Evolutionary conservation across 2,329 filamentous ascomycete species (phyloP).

Genomic region (Dactylellina drechsleri): DNA sequence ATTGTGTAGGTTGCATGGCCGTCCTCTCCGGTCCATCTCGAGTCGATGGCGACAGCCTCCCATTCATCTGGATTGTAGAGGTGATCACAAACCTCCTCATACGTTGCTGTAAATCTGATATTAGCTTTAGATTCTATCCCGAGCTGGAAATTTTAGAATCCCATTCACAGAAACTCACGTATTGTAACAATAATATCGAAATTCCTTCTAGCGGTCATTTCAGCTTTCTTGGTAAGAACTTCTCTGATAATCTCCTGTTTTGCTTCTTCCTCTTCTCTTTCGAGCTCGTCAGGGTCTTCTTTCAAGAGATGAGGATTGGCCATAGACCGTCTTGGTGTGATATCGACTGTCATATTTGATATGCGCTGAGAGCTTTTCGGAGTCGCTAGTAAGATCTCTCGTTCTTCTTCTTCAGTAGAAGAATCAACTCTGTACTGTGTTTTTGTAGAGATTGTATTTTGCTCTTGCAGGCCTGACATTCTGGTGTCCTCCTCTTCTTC

Average conservation of each 20-base stretch:
- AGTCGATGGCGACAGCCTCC: slow-evolving; percentile 42
- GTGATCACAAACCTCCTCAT: slow-evolving; percentile 38
- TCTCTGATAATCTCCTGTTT: slow-evolving; percentile 25
- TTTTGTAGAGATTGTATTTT: too few species aligned
- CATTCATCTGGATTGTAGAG: slow-evolving; percentile 50
- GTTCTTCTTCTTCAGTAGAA: neutral
- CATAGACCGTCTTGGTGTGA: slow-evolving; percentile 45
- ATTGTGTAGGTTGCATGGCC: slow-evolving; percentile 37
- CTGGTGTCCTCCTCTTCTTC: too few species aligned
- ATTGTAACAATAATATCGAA: slow-evolving; percentile 43
- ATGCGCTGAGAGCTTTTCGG: neutral
- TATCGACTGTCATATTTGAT: slow-evolving; percentile 7
- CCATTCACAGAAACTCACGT: slow-evolving; percentile 22
- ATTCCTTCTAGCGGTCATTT: slow-evolving; percentile 20
- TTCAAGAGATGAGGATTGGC: slow-evolving; percentile 24
- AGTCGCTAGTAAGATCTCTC: neutral
- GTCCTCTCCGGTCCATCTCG: slow-evolving; percentile 36
- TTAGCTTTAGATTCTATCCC: neutral
- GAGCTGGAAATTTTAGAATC: neutral
- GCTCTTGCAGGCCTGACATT: too few species aligned
- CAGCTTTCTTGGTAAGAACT: slow-evolving; percentile 14
- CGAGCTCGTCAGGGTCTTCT: slow-evolving; percentile 31
- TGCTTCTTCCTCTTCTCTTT: slow-evolving; percentile 31
- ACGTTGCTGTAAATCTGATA: slow-evolving; percentile 19
- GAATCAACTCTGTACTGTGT: too few species aligned